These are phyloP conservation scores for Symbiodinium pilosum DNA, from an alignment of 73 alveolate species.

Conservation along the genomic window DNA sequence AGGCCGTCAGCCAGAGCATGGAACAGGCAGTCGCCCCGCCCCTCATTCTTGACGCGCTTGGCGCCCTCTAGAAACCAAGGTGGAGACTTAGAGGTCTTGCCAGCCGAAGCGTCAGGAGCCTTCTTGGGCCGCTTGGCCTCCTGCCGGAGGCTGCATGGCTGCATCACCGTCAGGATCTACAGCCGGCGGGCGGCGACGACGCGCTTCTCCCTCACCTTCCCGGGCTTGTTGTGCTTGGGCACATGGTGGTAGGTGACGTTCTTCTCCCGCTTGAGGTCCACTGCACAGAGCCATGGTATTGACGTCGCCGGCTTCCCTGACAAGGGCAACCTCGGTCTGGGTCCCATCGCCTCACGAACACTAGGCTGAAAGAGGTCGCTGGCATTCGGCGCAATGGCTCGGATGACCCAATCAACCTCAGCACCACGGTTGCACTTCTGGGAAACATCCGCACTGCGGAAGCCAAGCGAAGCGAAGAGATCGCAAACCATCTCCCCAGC, in stretches of 20 bases:
- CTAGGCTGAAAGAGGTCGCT: not conserved
- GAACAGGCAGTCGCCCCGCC: not conserved
- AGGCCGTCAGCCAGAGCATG: not conserved
- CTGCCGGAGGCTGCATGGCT: no score
- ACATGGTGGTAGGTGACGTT: not conserved
- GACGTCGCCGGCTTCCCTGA: not conserved
- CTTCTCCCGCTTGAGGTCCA: not conserved
- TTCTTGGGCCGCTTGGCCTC: not conserved
- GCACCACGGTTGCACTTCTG: not conserved
- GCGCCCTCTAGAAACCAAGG: not conserved
- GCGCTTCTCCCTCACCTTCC: not conserved
- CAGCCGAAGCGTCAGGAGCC: not conserved
- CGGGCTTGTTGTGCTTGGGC: not conserved
- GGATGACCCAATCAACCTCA: not conserved
- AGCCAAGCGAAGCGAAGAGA: not conserved
- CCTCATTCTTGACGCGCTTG: not conserved
- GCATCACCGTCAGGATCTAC: no score
- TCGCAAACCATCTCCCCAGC: not conserved
- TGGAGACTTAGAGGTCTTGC: not conserved
- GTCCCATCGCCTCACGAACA: not conserved
- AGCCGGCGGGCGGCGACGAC: not conserved
- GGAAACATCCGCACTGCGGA: not conserved
- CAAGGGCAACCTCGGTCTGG: not conserved
- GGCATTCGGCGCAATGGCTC: not conserved
- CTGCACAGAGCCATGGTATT: not conserved